Evolutionary conservation across 2,329 filamentous ascomycete species (phyloP).

Genomic region (Biscogniauxia sp.): DNA sequence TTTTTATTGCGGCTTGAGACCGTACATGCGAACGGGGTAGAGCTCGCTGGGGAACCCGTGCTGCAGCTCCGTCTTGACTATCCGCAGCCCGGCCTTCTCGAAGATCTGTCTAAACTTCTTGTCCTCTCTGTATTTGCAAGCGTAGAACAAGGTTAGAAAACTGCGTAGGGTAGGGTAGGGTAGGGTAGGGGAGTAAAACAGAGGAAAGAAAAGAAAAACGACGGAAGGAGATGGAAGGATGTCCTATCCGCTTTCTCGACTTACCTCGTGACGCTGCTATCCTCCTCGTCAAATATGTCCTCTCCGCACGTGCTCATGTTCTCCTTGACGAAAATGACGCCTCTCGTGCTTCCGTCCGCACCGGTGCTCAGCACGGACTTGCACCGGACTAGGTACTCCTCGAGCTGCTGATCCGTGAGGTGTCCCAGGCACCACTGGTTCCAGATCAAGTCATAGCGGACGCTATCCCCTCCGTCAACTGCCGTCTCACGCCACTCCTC

Average conservation of each 20-base stretch:
- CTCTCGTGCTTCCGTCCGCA: conserved; percentile 31
- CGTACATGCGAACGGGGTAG: conserved; percentile 76
- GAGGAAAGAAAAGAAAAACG: too few relatives aligned
- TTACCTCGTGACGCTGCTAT: conserved; percentile 73
- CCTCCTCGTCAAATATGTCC: conserved; percentile 73
- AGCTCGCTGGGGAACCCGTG: conserved; percentile 51
- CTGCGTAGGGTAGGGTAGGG: too few relatives aligned
- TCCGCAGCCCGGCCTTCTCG: conserved; percentile 60
- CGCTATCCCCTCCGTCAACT: conserved; percentile 35
- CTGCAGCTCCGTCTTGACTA: conserved; percentile 72
- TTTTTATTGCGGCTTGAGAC: conserved; percentile 53
- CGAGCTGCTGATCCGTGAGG: conserved; percentile 70
- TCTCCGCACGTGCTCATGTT: conserved; percentile 59
- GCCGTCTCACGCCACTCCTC: conserved; percentile 60
- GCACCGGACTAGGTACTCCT: conserved; percentile 64
- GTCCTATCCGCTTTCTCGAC: conserved; percentile 64
- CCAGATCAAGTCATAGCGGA: conserved; percentile 78
- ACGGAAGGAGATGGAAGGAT: background rate
- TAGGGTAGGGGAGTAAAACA: too few relatives aligned
- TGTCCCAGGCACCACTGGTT: conserved; percentile 89
- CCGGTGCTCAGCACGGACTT: conserved; percentile 37
- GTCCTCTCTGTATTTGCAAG: conserved; percentile 54
- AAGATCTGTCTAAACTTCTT: conserved; percentile 70
- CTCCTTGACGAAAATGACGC: conserved; percentile 74
- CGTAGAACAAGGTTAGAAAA: background rate